Conservation (phyloP, 345 rosid species). For the Lagerstroemia speciosa region DNA sequence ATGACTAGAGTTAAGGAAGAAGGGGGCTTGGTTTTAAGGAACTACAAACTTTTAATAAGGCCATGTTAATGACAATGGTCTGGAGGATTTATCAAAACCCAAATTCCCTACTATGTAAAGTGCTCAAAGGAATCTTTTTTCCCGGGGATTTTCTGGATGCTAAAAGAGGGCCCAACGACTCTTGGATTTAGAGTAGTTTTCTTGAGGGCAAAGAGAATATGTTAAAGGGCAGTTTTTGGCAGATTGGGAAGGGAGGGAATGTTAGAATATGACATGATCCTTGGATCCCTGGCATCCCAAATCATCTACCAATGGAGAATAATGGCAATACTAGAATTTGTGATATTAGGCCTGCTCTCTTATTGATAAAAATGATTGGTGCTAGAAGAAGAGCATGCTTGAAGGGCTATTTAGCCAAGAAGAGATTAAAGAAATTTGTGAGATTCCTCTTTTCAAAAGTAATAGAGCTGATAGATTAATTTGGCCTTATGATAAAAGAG, state of each 20-base stretch:
- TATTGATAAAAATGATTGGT: too few species aligned
- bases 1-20: background rate
- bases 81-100: background rate
- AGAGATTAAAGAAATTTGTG: too few species aligned
- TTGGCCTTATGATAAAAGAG: too few species aligned
- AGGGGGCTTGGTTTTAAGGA: slow-evolving; percentile 1
- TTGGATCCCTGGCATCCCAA: too few species aligned
- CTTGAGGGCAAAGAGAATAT: background rate
- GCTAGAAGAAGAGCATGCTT: too few species aligned
- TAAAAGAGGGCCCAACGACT: background rate
- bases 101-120: background rate
- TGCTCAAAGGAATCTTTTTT: background rate
- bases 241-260: background rate
- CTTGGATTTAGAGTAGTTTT: background rate
- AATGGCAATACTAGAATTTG: too few species aligned
- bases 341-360: too few species aligned
- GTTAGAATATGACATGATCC: background rate
- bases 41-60: background rate
- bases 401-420: too few species aligned
- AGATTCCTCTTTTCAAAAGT: too few species aligned
- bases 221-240: background rate
- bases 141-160: background rate
- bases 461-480: too few species aligned
- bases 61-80: background rate
- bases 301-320: too few species aligned